A percentile compares a stretch with the other conserved stretches of the same genome.
phyloP scores from a whole-genome alignment of 2,329 filamentous ascomycete genomes.

The Diaporthe batatas region DNA sequence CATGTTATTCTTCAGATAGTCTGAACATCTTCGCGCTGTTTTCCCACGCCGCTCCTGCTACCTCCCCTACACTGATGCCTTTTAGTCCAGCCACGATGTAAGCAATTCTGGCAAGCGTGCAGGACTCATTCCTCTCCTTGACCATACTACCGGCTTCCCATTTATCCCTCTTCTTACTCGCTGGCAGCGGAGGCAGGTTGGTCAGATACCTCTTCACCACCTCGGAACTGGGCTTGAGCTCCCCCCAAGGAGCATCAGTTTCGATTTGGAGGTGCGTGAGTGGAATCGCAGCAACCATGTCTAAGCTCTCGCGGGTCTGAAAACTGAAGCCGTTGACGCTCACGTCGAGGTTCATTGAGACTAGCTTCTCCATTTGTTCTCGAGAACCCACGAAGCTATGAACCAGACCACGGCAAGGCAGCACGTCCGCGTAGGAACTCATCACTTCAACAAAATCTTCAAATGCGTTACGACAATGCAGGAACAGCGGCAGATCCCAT shows the following conservation, averaged over 20 bases:
- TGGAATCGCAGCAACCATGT: not conserved
- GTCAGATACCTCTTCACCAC: not conserved
- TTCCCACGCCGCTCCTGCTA: not conserved
- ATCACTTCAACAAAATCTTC: not conserved
- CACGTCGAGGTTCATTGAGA: not conserved
- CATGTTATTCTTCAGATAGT: not conserved
- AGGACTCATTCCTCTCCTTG: not conserved
- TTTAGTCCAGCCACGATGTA: constrained; percentile 2
- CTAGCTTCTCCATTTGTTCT: constrained; percentile 4
- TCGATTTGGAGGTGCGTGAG: not conserved
- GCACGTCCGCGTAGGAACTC: not conserved
- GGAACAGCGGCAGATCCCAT: not conserved
- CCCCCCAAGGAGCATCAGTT: not conserved
- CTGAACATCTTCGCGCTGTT: not conserved
- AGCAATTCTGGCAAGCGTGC: not conserved
- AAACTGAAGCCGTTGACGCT: constrained; percentile 8
- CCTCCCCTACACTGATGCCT: not conserved
- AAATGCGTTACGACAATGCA: not conserved
- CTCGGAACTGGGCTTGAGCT: not conserved
- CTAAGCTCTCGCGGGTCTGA: not conserved
- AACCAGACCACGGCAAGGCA: not conserved
- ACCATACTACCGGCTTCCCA: not conserved
- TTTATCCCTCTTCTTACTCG: not conserved
- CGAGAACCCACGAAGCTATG: not conserved
- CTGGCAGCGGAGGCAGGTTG: not conserved